Evolutionary conservation across 352 stramenopile species (phyloP).

Genomic region (Globisporangium nodosum): DNA sequence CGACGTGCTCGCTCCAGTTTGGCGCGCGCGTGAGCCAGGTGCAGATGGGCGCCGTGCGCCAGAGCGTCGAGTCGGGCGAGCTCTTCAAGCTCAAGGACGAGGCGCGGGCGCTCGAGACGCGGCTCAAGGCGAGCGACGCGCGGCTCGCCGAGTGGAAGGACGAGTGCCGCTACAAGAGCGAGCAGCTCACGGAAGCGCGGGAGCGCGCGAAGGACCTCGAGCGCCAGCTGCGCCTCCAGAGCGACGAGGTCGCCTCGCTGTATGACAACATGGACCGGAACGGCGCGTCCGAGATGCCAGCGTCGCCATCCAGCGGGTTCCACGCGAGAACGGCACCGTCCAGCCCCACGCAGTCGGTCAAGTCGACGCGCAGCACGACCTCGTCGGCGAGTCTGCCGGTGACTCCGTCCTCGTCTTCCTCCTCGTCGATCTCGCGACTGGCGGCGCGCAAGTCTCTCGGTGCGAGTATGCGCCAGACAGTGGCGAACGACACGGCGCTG

Average conservation of each 20-base stretch:
- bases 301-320: constrained; percentile 1
- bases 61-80: constrained; percentile 76
- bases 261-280: constrained; percentile 26
- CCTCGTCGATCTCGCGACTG: background rate
- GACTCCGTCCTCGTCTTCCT: constrained; percentile 10
- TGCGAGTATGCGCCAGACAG: constrained; percentile 3
- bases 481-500: constrained; percentile 13
- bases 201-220: constrained; percentile 40
- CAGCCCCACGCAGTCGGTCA: constrained; percentile 44
- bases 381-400: constrained; percentile 29
- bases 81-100: constrained; percentile 71
- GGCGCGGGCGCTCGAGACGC: constrained; percentile 38
- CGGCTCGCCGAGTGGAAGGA: constrained; percentile 38
- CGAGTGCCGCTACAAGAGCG: constrained; percentile 40
- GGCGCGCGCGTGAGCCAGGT: constrained; percentile 87
- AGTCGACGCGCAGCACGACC: constrained; percentile 34
- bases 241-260: constrained; percentile 19
- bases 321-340: constrained; percentile 5
- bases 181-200: constrained; percentile 37
- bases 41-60: constrained; percentile 76
- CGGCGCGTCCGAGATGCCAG: constrained; percentile 4
- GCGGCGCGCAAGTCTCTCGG: constrained; percentile 6
- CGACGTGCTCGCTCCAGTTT: constrained; percentile 87
- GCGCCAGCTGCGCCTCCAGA: constrained; percentile 37
- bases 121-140: constrained; percentile 21